Conservation (phyloP, 192 early-diverging fungal genomes). For the Rhizophagus sp. region DNA sequence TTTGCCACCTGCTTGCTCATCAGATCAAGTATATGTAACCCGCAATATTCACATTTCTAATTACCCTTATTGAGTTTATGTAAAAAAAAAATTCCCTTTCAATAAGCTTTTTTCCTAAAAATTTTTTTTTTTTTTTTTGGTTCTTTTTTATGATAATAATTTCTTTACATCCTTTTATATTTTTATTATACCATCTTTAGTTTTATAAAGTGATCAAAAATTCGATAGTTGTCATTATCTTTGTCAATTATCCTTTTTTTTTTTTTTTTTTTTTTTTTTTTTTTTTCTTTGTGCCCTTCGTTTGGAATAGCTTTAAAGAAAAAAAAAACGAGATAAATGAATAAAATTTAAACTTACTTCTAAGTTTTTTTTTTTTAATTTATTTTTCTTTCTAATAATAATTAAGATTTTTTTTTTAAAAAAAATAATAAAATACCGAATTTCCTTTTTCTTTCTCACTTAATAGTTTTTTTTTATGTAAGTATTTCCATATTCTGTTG, state of each 20-base stretch:
- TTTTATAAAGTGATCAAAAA: no score
- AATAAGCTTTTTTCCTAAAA: neutral
- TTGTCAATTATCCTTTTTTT: no score
- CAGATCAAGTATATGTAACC: neutral
- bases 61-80: neutral
- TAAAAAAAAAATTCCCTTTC: neutral
- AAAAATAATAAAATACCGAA: no score
- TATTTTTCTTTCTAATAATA: no score
- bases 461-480: neutral
- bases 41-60: neutral
- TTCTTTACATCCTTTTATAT: neutral
- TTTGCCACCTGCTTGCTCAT: neutral
- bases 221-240: no score
- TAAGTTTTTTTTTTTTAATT: no score
- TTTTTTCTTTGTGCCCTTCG: neutral
- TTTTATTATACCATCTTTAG: neutral
- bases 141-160: neutral
- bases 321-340: neutral
- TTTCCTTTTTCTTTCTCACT: no score
- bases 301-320: neutral
- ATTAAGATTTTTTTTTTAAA: no score
- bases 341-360: neutral
- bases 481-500: neutral
- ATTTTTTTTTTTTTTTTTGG: neutral
- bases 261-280: no score